A percentile compares a stretch with the other conserved stretches of the same genome.
These are phyloP conservation scores for Penicillium angulare DNA, from an alignment of 495 filamentous ascomycete genomes.

Conservation along the genomic window DNA sequence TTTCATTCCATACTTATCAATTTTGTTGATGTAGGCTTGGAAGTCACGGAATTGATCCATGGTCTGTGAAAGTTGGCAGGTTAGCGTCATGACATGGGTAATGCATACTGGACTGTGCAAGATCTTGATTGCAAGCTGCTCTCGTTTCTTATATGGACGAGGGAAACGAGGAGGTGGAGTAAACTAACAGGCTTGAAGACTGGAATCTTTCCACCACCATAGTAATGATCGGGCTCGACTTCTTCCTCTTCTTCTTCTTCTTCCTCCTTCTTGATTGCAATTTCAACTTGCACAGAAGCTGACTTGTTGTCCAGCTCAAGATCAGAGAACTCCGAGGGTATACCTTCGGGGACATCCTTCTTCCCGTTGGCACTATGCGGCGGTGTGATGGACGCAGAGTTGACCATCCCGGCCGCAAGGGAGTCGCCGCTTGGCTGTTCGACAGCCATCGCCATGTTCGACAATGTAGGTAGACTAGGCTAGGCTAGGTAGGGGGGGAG, in stretches of 20 bases:
- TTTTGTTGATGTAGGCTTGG: conserved; percentile 79
- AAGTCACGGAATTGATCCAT: conserved; percentile 95
- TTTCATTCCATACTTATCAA: conserved; percentile 95
- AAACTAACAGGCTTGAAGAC: conserved; percentile 84
- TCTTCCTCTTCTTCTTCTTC: conserved; percentile 50
- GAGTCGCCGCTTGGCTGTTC: conserved; percentile 31
- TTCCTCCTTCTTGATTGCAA: conserved; percentile 26
- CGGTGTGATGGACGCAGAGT: conserved; percentile 43
- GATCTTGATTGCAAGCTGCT: background rate
- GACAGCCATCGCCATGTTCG: conserved; percentile 35
- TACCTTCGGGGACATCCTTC: conserved; percentile 42
- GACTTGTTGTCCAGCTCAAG: conserved; percentile 43
- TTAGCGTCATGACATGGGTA: conserved; percentile 15
- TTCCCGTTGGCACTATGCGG: conserved; percentile 47
- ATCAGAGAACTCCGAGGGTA: conserved; percentile 46
- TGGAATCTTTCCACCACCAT: conserved; percentile 79
- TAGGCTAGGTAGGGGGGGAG: conserved; percentile 6
- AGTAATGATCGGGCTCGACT: conserved; percentile 82
- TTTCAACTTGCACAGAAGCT: conserved; percentile 20
- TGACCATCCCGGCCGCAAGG: conserved; percentile 24
- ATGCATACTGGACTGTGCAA: background rate
- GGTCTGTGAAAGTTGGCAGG: conserved; percentile 45
- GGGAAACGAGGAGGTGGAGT: background rate
- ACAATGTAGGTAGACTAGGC: conserved; percentile 10
- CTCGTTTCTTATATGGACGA: background rate